Conservation (phyloP, 345 rosid genomes). For the Microthlaspi erraticum region DNA sequence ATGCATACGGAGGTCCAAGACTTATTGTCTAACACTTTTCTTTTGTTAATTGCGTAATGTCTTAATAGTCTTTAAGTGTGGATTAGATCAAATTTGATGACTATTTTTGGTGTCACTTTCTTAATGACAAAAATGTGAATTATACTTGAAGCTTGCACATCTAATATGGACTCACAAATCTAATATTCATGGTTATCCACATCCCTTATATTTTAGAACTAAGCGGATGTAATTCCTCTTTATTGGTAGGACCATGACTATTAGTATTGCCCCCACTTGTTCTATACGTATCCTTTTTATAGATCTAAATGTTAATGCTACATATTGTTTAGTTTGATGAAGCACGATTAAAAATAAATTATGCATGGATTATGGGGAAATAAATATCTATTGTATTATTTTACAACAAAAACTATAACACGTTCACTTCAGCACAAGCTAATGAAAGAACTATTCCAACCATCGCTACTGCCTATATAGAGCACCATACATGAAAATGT, state of each 20-base stretch:
- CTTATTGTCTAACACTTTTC: neutral
- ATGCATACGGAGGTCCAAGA: neutral
- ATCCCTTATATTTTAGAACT: constrained; percentile 2
- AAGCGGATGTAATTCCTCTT: neutral
- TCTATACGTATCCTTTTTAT: constrained; percentile 1
- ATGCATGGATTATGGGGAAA: too few species aligned
- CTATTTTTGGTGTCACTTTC: neutral
- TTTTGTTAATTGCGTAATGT: too few species aligned
- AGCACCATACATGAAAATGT: neutral
- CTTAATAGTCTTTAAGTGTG: too few species aligned
- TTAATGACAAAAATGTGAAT: neutral
- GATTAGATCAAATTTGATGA: neutral
- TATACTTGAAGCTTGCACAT: neutral
- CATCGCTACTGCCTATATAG: neutral
- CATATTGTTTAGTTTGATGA: neutral
- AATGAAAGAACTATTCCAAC: constrained; percentile 3
- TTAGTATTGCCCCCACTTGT: neutral
- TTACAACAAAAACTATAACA: neutral
- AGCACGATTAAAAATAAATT: neutral
- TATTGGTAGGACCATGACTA: constrained; percentile 3
- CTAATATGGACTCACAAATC: neutral
- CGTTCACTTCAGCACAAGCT: neutral
- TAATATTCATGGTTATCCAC: neutral
- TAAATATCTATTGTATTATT: neutral
- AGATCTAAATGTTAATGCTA: constrained; percentile 1